Evolutionary conservation across 352 stramenopile species (phyloP).

Genomic region (Pythium phragmiticola): DNA sequence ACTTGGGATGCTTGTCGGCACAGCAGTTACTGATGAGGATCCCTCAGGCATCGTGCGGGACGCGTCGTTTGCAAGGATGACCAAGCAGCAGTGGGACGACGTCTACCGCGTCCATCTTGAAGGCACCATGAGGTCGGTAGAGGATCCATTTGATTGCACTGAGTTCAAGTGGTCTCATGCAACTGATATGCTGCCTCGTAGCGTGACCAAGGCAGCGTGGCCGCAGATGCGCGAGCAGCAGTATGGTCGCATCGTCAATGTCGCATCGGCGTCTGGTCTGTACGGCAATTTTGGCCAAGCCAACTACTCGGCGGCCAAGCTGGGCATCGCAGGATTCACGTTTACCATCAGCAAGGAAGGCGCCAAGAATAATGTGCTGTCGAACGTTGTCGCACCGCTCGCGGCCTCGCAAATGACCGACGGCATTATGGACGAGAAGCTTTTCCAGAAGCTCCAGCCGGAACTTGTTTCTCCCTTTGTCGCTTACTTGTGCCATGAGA

Average conservation of each 20-base stretch:
- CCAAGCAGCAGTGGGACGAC: slow-evolving; percentile 75
- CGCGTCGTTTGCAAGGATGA: slow-evolving; percentile 87
- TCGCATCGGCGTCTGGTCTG: slow-evolving; percentile 77
- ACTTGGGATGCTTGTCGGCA: not conserved
- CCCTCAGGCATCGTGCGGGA: slow-evolving; percentile 78
- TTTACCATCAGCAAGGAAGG: slow-evolving; percentile 89
- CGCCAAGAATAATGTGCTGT: slow-evolving; percentile 64
- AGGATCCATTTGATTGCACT: not conserved
- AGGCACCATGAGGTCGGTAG: slow-evolving; percentile 66
- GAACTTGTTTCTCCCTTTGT: slow-evolving; percentile 84
- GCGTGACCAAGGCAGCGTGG: slow-evolving; percentile 79
- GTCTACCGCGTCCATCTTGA: slow-evolving; percentile 84
- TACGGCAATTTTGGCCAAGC: slow-evolving; percentile 90
- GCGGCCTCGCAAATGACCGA: slow-evolving; percentile 86
- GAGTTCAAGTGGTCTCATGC: not conserved
- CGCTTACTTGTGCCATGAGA: slow-evolving; percentile 83
- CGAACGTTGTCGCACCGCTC: slow-evolving; percentile 82
- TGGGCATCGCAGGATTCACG: slow-evolving; percentile 92
- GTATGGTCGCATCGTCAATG: slow-evolving; percentile 87
- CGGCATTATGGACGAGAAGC: slow-evolving; percentile 58
- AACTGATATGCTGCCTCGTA: slow-evolving; percentile 4
- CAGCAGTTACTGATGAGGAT: not conserved
- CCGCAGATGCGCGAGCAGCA: slow-evolving; percentile 71
- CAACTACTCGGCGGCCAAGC: slow-evolving; percentile 89
- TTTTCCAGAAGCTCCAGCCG: slow-evolving; percentile 68